A percentile compares a stretch with the other conserved stretches of the same genome.
Conservation (phyloP, 352 stramenopile genomes). For the Globisporangium spiculum region DNA sequence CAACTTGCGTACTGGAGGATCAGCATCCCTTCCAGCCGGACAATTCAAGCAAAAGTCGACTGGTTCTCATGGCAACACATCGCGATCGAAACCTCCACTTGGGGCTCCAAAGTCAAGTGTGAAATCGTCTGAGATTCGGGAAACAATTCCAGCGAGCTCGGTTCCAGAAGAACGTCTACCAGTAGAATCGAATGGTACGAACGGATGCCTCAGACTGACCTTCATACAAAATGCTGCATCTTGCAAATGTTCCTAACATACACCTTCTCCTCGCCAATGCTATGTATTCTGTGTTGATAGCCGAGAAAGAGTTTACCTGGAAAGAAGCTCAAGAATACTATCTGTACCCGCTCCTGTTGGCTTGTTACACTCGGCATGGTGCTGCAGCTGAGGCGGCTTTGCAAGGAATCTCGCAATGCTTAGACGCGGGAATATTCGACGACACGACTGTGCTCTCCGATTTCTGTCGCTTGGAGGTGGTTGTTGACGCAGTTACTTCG, state of each 20-base stretch:
- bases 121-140: constrained; percentile 12
- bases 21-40: background rate
- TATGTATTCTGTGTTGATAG: background rate
- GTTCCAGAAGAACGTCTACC: background rate
- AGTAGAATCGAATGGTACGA: background rate
- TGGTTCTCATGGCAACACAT: background rate
- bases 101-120: background rate
- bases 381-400: constrained; percentile 50
- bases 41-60: background rate
- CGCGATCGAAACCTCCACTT: background rate
- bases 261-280: background rate
- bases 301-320: constrained; percentile 9
- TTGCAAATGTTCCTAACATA: background rate
- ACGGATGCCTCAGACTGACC: background rate
- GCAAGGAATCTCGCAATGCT: constrained; percentile 44
- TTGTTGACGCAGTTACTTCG: constrained; percentile 62
- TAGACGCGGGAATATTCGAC: constrained; percentile 63
- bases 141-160: constrained; percentile 1
- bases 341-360: constrained; percentile 71
- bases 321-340: constrained; percentile 53
- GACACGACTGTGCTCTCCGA: constrained; percentile 22
- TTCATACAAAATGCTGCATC: background rate
- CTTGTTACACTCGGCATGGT: constrained; percentile 76
- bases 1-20: background rate
- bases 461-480: constrained; percentile 46